Conservation (phyloP, 1,284 basidiomycete genomes). For the Cyathus olla region DNA sequence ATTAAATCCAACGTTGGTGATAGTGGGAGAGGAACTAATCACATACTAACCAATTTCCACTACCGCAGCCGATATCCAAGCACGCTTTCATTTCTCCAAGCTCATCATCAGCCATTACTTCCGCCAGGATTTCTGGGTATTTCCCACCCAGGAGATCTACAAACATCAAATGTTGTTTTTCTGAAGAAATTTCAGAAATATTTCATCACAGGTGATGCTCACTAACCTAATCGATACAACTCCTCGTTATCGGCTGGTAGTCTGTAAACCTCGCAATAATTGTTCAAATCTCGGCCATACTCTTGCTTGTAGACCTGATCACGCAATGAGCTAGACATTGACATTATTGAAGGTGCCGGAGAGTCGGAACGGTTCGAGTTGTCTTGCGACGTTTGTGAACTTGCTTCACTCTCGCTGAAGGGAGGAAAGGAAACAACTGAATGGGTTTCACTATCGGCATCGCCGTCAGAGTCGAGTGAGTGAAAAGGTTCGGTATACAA, state of each 20-base stretch:
- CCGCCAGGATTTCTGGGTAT: conserved; percentile 66
- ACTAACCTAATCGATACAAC: conserved; percentile 71
- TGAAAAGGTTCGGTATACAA: no score
- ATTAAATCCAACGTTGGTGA: conserved; percentile 9
- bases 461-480: conserved; percentile 36
- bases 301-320: conserved; percentile 71
- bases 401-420: conserved; percentile 52
- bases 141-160: conserved; percentile 67
- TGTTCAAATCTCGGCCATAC: conserved; percentile 77
- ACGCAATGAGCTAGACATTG: conserved; percentile 71
- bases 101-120: conserved; percentile 68
- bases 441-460: conserved; percentile 44
- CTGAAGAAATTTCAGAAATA: conserved; percentile 42
- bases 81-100: conserved; percentile 68
- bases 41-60: conserved; percentile 73
- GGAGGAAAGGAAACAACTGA: conserved; percentile 51
- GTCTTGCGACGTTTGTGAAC: conserved; percentile 61
- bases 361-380: conserved; percentile 69
- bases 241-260: conserved; percentile 84
- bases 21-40: background rate
- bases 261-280: conserved; percentile 81
- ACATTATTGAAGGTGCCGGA: conserved; percentile 75
- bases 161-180: conserved; percentile 76
- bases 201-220: background rate
- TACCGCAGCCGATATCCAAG: conserved; percentile 84